These are phyloP conservation scores for Cucumis melo DNA, from an alignment of 306 rosid genomes.

Conservation along the genomic window DNA sequence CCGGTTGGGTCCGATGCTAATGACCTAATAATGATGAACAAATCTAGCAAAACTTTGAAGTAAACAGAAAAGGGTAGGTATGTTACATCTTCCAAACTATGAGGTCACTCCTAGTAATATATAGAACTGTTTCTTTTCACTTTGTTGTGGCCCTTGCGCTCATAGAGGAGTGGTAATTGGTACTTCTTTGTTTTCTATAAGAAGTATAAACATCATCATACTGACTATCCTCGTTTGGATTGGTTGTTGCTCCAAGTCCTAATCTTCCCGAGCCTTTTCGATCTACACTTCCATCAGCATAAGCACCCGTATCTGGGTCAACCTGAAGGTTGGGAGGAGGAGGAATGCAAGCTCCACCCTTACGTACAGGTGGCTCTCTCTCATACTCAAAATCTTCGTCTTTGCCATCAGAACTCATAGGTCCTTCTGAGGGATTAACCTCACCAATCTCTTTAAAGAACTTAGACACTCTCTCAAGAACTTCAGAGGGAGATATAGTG, in stretches of 20 bases:
- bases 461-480: constrained; percentile 78
- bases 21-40: not conserved
- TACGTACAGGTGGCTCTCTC: constrained; percentile 39
- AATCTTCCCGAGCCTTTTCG: constrained; percentile 74
- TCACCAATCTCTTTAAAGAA: constrained; percentile 94
- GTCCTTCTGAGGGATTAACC: constrained; percentile 88
- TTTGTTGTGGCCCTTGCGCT: constrained; percentile 62
- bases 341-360: constrained; percentile 97
- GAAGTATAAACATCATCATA: constrained; percentile 95
- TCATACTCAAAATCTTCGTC: constrained; percentile 60
- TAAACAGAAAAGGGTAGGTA: constrained; percentile 1
- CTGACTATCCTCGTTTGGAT: constrained; percentile 82
- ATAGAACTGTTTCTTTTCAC: constrained; percentile 19
- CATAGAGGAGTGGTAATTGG: constrained; percentile 88
- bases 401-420: constrained; percentile 54
- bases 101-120: not conserved
- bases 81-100: not conserved
- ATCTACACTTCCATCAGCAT: constrained; percentile 77
- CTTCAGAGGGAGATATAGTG: constrained; percentile 40
- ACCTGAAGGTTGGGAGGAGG: constrained; percentile 85
- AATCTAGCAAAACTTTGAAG: not conserved
- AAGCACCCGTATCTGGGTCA: constrained; percentile 83
- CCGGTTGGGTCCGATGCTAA: not conserved
- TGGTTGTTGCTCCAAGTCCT: constrained; percentile 78
- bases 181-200: constrained; percentile 93